Evolutionary conservation across 2,329 filamentous ascomycete species (phyloP), one percentile per base, ranked within the genome.

Genomic region (Botrytis aclada): DNA sequence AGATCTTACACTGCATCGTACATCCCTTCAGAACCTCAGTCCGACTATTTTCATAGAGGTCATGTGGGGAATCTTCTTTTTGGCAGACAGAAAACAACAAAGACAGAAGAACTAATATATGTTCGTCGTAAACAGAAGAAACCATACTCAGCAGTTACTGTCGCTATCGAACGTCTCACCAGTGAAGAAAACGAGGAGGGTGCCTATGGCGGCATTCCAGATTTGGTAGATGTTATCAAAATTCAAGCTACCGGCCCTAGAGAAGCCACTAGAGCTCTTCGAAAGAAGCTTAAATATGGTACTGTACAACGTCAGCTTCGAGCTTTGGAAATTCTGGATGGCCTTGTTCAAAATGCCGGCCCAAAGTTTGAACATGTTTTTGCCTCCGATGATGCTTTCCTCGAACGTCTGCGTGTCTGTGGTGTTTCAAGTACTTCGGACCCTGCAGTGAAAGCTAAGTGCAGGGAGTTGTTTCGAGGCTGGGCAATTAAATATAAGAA

Each of bases 251-350:
- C 93, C 10, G 96, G 96, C 0, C 94, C 96, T 2, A 88, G 89
- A 20, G 96, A 99, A 85, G 95, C 95, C 74, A 94, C 95, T 71
- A 90, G 96, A 80, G 95, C 96, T 65, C 88, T 99, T 78, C 90
- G 96, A 74, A 99, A 99, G 88, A 98, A 98, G 85, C 89, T 99
- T 87, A 99, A 99, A 85, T 98, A 99, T 83, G 96, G 96, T 78
- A 97, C 90, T 79, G 87, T 93, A n/a, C 95, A 98, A 82, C 92
- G 94, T 67, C 96, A 99, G 82, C 87, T 98, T 47, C 90, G 96
- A 74, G 93, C 96, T 51, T 88, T 99, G 34, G 92, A 92, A 18
- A 91, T 99, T 67, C 88, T 99, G 2, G 96, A 99, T 81, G 95
- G 93, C 60, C 86, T 99, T 56, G 96, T 99, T 74, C 93, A 98